Evolutionary conservation across 208 protist species (phyloP).

Genomic region (Chromosphaera perkinsii): DNA sequence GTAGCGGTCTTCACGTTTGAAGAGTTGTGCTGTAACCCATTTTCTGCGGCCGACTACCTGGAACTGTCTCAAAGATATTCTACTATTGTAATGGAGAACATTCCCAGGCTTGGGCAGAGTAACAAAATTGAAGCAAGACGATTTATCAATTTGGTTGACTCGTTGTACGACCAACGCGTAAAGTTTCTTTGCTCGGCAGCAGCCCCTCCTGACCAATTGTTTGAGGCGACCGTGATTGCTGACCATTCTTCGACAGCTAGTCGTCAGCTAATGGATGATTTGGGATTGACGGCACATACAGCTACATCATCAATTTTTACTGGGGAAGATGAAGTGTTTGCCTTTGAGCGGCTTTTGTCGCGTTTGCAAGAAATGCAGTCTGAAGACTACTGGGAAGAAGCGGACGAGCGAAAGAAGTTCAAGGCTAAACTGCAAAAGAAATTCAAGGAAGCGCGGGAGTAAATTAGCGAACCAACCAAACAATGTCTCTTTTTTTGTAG

Average conservation of each 20-base stretch:
- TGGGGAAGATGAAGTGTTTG: constrained; percentile 35
- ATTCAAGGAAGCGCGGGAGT: too few species aligned
- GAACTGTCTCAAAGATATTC: constrained; percentile 8
- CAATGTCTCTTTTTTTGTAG: too few species aligned
- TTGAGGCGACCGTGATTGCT: not conserved
- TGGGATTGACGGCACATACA: not conserved
- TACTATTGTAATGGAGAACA: constrained; percentile 11
- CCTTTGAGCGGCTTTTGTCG: constrained; percentile 12
- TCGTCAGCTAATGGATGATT: constrained; percentile 16
- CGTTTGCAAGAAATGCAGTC: constrained; percentile 41
- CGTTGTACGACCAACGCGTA: constrained; percentile 23
- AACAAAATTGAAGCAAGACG: constrained; percentile 15
- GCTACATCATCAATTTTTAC: constrained; percentile 28
- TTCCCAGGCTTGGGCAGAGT: constrained; percentile 11
- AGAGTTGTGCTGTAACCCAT: constrained; percentile 13
- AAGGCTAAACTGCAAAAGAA: too few species aligned
- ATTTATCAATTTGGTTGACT: constrained; percentile 32
- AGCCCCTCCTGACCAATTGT: constrained; percentile 3
- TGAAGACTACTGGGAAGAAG: constrained; percentile 21
- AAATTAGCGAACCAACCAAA: too few species aligned
- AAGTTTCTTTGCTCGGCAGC: constrained; percentile 14
- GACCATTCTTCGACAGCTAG: constrained; percentile 1
- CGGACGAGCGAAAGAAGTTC: not conserved
- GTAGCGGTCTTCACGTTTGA: constrained; percentile 13
- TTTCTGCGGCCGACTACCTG: constrained; percentile 31